These are phyloP conservation scores for Microascus cirrosus DNA, from an alignment of 2,329 filamentous ascomycete species.

Conservation along the genomic window DNA sequence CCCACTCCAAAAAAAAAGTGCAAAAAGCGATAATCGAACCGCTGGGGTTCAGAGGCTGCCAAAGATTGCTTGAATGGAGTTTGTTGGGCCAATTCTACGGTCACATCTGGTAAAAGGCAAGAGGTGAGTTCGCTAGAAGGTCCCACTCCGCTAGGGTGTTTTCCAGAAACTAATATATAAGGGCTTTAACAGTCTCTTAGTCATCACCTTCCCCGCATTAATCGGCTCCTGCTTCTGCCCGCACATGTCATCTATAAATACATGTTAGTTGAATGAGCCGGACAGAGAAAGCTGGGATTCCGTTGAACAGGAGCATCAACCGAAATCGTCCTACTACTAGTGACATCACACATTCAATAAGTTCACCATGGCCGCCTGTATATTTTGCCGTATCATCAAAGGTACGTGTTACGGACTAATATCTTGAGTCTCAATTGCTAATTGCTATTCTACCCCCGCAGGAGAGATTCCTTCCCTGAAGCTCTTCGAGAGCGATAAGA, in stretches of 20 bases:
- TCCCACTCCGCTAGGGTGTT: slow-evolving; percentile 44
- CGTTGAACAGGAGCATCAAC: not conserved
- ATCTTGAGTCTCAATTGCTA: not conserved
- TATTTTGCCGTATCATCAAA: slow-evolving; percentile 98
- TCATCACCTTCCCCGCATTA: not conserved
- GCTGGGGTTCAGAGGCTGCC: slow-evolving; percentile 24
- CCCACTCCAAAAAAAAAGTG: slow-evolving; percentile 3
- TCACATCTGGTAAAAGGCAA: slow-evolving; percentile 76
- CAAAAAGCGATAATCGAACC: slow-evolving; percentile 28
- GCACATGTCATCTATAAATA: not conserved
- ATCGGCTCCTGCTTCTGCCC: not conserved
- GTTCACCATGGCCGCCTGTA: slow-evolving; percentile 43
- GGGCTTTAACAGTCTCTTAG: slow-evolving; percentile 1
- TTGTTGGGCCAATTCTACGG: slow-evolving; percentile 47
- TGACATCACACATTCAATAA: not conserved
- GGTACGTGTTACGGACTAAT: slow-evolving; percentile 32
- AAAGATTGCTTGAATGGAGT: slow-evolving; percentile 43
- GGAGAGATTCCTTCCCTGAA: slow-evolving; percentile 95
- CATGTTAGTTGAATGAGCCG: not conserved
- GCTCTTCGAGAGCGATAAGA: slow-evolving; percentile 88
- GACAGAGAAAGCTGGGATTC: not conserved
- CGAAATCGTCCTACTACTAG: not conserved
- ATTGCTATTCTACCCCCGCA: slow-evolving; percentile 26
- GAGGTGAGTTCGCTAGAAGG: slow-evolving; percentile 64
- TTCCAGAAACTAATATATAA: slow-evolving; percentile 1